A percentile compares a stretch with the other conserved stretches of the same genome.
Evolutionary conservation across 2,329 filamentous ascomycete species (phyloP).

Genomic region (Phaeophleospora eucalypticola): DNA sequence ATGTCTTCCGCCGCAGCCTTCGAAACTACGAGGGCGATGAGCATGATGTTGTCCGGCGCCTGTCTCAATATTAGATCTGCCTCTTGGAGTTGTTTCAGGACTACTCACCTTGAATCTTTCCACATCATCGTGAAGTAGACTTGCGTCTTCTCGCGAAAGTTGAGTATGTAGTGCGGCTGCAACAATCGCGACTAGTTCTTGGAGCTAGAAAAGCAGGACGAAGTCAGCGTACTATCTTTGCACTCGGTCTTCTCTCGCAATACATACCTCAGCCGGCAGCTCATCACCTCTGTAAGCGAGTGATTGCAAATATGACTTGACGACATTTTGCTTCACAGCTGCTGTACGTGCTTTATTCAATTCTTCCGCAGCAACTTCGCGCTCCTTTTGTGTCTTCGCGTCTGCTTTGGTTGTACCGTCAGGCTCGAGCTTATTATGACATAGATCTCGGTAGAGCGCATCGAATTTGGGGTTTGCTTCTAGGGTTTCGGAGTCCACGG

Average conservation of each 20-base stretch:
- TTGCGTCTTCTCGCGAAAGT: conserved; percentile 35
- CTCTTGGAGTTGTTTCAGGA: background rate
- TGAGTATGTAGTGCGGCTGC: conserved; percentile 38
- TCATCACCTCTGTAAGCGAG: conserved; percentile 34
- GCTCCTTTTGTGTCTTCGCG: conserved; percentile 39
- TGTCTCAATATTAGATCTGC: conserved; percentile 4
- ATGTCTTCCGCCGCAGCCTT: conserved; percentile 31
- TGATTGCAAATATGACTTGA: conserved; percentile 34
- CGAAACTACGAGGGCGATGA: conserved; percentile 34
- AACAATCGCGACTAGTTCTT: conserved; percentile 41
- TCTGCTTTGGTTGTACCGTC: conserved; percentile 44
- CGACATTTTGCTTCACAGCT: conserved; percentile 31
- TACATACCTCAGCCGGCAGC: conserved; percentile 38
- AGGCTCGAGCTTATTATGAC: conserved; percentile 39
- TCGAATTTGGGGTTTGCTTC: conserved; percentile 44
- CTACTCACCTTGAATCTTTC: conserved; percentile 35
- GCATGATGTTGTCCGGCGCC: conserved; percentile 32
- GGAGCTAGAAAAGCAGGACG: conserved; percentile 31
- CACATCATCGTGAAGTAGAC: conserved; percentile 39
- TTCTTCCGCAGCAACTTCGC: conserved; percentile 38
- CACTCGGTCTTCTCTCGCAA: too few species aligned
- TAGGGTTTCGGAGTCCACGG: conserved; percentile 35
- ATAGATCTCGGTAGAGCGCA: conserved; percentile 43
- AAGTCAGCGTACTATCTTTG: conserved; percentile 1
- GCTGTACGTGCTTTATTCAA: conserved; percentile 35